These are phyloP conservation scores for Solanum clarkiae DNA, from an alignment of 257 asterid genomes.

Conservation along the genomic window DNA sequence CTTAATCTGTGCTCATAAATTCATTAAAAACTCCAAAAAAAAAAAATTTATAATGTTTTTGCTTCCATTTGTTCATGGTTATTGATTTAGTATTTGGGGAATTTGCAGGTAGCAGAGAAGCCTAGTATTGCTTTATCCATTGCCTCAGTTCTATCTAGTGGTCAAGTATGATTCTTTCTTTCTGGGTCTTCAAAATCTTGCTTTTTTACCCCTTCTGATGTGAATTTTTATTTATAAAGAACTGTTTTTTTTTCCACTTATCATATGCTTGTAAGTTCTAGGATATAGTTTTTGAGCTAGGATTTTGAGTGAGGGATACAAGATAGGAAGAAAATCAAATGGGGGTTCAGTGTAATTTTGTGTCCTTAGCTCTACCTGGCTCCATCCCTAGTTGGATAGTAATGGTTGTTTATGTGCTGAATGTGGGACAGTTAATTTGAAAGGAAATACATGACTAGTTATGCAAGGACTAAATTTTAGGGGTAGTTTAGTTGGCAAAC, in stretches of 20 bases:
- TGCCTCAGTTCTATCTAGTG: conserved; percentile 67
- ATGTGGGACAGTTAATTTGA: not conserved
- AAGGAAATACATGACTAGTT: not conserved
- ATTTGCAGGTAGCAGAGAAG: conserved; percentile 77
- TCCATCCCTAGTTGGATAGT: not conserved
- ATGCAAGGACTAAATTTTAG: not conserved
- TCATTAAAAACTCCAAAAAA: not conserved
- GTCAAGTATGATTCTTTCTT: conserved; percentile 38
- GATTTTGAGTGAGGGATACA: too few species aligned
- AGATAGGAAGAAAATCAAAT: not conserved
- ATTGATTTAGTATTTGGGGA: not conserved
- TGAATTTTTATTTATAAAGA: not conserved
- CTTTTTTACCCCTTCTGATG: not conserved
- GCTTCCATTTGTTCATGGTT: not conserved
- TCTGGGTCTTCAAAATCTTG: not conserved
- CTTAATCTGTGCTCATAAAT: not conserved
- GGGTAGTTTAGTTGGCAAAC: not conserved
- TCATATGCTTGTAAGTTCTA: not conserved
- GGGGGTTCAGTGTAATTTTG: not conserved
- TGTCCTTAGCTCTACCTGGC: not conserved
- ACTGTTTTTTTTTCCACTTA: not conserved
- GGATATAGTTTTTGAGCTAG: not conserved
- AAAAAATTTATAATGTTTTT: not conserved
- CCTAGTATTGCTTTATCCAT: conserved; percentile 88
- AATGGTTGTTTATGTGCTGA: not conserved